Evolutionary conservation across 1,284 basidiomycete species (phyloP).

Genomic region (Sphagnurus paluster): DNA sequence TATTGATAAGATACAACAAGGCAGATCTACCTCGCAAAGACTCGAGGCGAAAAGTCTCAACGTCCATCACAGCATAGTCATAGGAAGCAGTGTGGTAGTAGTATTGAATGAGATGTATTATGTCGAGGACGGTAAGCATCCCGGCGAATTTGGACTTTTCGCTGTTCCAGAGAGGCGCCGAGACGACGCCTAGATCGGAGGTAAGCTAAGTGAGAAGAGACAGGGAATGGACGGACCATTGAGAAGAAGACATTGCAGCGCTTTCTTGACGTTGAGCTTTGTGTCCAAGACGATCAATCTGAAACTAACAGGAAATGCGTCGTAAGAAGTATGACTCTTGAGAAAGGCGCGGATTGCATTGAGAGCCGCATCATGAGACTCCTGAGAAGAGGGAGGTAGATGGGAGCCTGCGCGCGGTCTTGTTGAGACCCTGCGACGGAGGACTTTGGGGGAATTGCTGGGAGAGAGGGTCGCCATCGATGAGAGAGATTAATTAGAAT

Average conservation of each 20-base stretch:
- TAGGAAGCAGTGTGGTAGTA: conserved; percentile 89
- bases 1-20: conserved; percentile 13
- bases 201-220: conserved; percentile 6
- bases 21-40: conserved; percentile 72
- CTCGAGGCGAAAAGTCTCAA: conserved; percentile 93
- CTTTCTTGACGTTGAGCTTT: conserved; percentile 92
- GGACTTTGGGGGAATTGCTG: conserved; percentile 31
- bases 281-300: conserved; percentile 96
- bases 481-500: conserved; percentile 9
- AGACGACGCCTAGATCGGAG: conserved; percentile 79
- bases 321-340: conserved; percentile 85
- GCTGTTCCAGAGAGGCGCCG: conserved; percentile 98
- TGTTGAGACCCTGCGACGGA: conserved; percentile 36
- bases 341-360: conserved; percentile 81
- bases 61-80: conserved; percentile 87
- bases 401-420: conserved; percentile 60
- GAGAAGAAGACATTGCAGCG: conserved; percentile 83
- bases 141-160: conserved; percentile 88
- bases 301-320: conserved; percentile 96
- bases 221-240: conserved; percentile 58
- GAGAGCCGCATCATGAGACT: conserved; percentile 75
- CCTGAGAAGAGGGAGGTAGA: conserved; percentile 52
- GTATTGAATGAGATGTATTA: conserved; percentile 96
- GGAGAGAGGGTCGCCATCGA: conserved; percentile 32
- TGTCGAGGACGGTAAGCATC: conserved; percentile 95